Evolutionary conservation across 2,329 filamentous ascomycete species (phyloP).

Genomic region (Colletotrichum theobromicola): DNA sequence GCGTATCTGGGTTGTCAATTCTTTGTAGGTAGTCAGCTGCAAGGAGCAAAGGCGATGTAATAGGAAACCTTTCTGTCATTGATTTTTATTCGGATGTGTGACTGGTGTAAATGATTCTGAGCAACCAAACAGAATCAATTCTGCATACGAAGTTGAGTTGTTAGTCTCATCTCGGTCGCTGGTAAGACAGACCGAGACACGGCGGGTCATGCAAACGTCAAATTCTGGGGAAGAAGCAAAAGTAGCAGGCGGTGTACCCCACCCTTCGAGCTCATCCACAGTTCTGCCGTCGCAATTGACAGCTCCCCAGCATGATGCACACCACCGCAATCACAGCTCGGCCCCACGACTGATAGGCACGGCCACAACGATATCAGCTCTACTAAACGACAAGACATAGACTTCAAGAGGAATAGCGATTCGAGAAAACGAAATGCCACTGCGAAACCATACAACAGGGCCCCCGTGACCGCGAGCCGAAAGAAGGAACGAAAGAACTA

Average conservation of each 20-base stretch:
- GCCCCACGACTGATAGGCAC: neutral
- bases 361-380: neutral
- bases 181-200: neutral
- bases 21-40: neutral
- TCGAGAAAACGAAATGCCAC: constrained; percentile 8
- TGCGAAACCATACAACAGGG: neutral
- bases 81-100: neutral
- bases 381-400: neutral
- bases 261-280: neutral
- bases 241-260: neutral
- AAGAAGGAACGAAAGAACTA: neutral
- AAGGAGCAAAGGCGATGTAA: neutral
- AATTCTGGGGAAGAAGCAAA: neutral
- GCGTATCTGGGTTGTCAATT: neutral
- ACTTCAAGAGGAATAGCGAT: neutral
- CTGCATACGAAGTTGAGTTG: neutral
- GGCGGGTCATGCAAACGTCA: neutral
- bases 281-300: constrained; percentile 15
- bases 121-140: neutral
- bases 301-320: neutral
- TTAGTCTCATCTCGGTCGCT: neutral
- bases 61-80: neutral
- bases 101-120: neutral
- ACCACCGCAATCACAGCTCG: neutral
- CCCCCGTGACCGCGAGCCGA: constrained; percentile 13